phyloP scores from a whole-genome alignment of 768 basidiomycete genomes.

The Phanerochaete sordida region DNA sequence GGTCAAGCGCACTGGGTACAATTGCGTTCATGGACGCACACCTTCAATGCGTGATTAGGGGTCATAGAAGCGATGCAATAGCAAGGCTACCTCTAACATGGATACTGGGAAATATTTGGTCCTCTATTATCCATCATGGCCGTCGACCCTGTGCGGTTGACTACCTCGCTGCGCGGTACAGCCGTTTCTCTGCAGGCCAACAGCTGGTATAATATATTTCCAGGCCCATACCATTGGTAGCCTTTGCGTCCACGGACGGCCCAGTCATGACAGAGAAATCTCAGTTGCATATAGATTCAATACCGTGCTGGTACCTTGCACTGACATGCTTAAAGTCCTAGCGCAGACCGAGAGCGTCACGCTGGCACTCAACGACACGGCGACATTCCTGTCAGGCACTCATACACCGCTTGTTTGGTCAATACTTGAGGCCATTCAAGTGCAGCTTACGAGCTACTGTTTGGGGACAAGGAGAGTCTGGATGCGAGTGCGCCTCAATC shows the following conservation, averaged over 20 bases:
- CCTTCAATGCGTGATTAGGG: too few species aligned
- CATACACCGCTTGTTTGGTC: not conserved
- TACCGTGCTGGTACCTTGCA: not conserved
- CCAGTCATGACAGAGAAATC: constrained; percentile 25
- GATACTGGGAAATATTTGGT: constrained; percentile 70
- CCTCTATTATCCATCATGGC: constrained; percentile 63
- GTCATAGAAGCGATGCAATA: too few species aligned
- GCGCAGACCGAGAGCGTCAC: constrained; percentile 55
- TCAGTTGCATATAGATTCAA: constrained; percentile 9
- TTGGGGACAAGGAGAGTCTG: constrained; percentile 61
- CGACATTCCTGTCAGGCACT: constrained; percentile 49
- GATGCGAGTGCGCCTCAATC: too few species aligned
- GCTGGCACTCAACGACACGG: constrained; percentile 55
- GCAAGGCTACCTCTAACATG: not conserved
- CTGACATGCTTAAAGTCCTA: constrained; percentile 37
- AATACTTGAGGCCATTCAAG: not conserved
- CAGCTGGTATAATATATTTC: not conserved
- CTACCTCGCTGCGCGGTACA: constrained; percentile 31
- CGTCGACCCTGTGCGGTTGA: constrained; percentile 53
- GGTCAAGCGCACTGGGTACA: constrained; percentile 34
- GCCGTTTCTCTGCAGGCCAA: not conserved
- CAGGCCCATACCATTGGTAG: constrained; percentile 55
- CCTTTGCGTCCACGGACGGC: constrained; percentile 62
- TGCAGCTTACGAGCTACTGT: constrained; percentile 39
- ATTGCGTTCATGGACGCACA: constrained; percentile 43